Evolutionary conservation across 148 eudicot species (phyloP), one percentile per base, ranked within the genome.

Genomic region (Agrostemma githago): DNA sequence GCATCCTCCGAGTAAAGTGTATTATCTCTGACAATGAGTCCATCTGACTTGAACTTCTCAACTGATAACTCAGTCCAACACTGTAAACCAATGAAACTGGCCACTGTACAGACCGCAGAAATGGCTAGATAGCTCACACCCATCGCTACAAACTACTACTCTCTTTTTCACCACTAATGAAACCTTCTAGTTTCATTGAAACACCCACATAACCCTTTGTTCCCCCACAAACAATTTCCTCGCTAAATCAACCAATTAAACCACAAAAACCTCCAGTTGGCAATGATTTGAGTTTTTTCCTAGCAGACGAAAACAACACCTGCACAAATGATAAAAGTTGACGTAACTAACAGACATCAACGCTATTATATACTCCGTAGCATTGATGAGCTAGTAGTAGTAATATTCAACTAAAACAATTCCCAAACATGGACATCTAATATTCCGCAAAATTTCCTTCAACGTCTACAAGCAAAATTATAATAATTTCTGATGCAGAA

Each of bases 21-120:
- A 26, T 26, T 26, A 82, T 78, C 81, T 37, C 73, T 83, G 72
- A 82, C 83, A 82, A 83, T 78, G 54, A 86, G 76, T 64, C 90
- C 89, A 78, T 92, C 97, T 19, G 81, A 74, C 77, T 78, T 79
- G 75, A 87, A 80, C 62, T 89, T 92, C 75, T 86, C 85, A 69
- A 89, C 85, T 68, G 96, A 87, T 38, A 86, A 73, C 67, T 81
- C 86, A 1, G 88, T 88, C 97, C 98, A 90, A 78, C 86, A 92
- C 62, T 87, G 90, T 74, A 95, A 84, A 82, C 92, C 89, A 53
- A 85, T 81, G 41, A 85, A 83, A 80, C 97, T 90, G 77, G 88
- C 73, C 65, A 82, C 80, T 12, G 98, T 92, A 82, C 89, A 87
- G 48, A 82, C 86, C 16, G 85, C 91, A 19, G 97, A 92, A 69